Evolutionary conservation across 495 filamentous ascomycete genomes (phyloP).

Genomic region (Penicillium lagena): DNA sequence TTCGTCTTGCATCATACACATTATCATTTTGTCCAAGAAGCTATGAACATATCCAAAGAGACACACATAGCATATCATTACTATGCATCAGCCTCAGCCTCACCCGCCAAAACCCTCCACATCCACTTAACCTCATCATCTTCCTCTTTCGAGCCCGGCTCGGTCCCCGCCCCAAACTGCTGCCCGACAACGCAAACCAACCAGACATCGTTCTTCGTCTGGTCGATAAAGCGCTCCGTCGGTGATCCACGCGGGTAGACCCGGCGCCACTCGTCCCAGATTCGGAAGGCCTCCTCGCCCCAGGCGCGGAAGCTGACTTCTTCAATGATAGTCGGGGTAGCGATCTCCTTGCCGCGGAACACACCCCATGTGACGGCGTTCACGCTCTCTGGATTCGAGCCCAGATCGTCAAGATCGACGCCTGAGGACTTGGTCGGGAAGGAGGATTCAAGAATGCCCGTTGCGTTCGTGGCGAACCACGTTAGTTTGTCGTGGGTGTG

Average conservation of each 20-base stretch:
- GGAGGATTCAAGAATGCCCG: conserved; percentile 65
- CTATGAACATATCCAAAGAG: too few species aligned
- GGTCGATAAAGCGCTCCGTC: conserved; percentile 63
- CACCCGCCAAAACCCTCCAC: conserved; percentile 34
- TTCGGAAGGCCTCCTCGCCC: conserved; percentile 92
- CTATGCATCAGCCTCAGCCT: conserved; percentile 4
- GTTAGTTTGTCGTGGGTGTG: conserved; percentile 59
- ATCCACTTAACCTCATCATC: conserved; percentile 37
- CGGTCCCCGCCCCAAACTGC: conserved; percentile 52
- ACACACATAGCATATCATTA: too few species aligned
- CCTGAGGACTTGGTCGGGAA: conserved; percentile 29
- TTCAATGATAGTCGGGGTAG: conserved; percentile 96
- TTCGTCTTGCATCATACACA: too few species aligned
- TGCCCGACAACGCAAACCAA: conserved; percentile 90
- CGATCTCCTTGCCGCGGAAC: conserved; percentile 94
- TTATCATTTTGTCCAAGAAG: too few species aligned
- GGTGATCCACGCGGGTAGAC: conserved; percentile 64
- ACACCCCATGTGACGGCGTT: conserved; percentile 97
- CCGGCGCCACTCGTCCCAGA: conserved; percentile 89
- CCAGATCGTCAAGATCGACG: conserved; percentile 27
- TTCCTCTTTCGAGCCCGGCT: conserved; percentile 35
- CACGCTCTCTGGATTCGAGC: conserved; percentile 47
- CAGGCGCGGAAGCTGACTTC: conserved; percentile 91
- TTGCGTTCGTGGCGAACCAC: conserved; percentile 76
- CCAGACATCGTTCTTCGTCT: conserved; percentile 65